Percentiles rank a stretch among this genome's conserved stretches.
These are phyloP conservation scores for Naganishia cerealis DNA, from an alignment of 1,284 basidiomycete species.

Conservation along the genomic window DNA sequence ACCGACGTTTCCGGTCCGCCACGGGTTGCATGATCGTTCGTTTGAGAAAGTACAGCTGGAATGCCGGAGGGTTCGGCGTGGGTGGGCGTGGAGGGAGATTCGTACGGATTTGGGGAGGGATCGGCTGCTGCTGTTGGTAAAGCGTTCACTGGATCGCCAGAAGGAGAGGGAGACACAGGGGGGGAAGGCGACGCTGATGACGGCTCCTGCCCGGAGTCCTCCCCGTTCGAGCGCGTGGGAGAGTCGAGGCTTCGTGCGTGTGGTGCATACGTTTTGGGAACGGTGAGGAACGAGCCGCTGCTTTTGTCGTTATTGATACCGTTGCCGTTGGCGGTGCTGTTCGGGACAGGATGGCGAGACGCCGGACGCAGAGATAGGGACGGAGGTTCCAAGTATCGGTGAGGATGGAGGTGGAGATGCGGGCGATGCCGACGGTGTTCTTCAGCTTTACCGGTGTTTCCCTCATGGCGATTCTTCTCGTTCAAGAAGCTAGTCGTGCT, in stretches of 20 bases:
- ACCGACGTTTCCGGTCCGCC: not conserved
- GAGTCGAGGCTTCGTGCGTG: slow-evolving; percentile 19
- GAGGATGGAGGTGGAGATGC: slow-evolving; percentile 68
- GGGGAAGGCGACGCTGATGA: no score
- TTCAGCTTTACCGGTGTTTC: not conserved
- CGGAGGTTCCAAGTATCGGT: slow-evolving; percentile 71
- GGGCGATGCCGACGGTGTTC: slow-evolving; percentile 11
- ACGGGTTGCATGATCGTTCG: no score
- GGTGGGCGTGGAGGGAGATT: not conserved
- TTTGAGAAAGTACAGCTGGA: not conserved
- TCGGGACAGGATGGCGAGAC: not conserved
- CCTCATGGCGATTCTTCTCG: not conserved
- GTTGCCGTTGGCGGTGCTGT: not conserved
- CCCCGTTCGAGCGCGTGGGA: not conserved
- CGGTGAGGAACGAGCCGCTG: not conserved
- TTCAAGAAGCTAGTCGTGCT: not conserved
- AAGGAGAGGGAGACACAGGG: no score
- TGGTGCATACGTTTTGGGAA: slow-evolving; percentile 15
- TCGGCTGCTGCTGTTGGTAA: no score
- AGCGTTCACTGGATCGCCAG: no score
- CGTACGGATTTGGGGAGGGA: not conserved
- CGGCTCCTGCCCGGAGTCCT: no score
- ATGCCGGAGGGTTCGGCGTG: not conserved
- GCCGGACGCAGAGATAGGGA: not conserved
- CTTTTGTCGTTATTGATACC: not conserved